Conservation (phyloP, 1,284 basidiomycete genomes). For the Cryptococcus sp. region DNA sequence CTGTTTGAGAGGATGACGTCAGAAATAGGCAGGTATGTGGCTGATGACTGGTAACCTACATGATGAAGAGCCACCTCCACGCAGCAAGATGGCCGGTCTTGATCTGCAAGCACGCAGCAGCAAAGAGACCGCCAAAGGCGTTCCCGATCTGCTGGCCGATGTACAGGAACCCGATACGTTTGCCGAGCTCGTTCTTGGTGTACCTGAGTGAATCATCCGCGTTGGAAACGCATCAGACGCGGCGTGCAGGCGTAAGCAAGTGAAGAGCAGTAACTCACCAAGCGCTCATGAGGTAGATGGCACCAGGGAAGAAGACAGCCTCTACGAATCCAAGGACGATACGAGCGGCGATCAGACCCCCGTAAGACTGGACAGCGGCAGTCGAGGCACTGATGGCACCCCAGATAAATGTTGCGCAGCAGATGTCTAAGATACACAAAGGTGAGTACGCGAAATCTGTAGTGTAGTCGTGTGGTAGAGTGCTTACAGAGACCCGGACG, state of each 20-base stretch:
- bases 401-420: conserved; percentile 37
- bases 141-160: conserved; percentile 43
- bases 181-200: conserved; percentile 35
- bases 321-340: conserved; percentile 34
- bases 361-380: conserved; percentile 36
- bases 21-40: neutral
- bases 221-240: neutral
- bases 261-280: conserved; percentile 20
- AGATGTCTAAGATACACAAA: conserved; percentile 24
- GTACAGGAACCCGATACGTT: conserved; percentile 34
- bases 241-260: neutral
- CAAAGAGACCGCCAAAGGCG: conserved; percentile 42
- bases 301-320: conserved; percentile 42
- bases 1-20: too few relatives aligned
- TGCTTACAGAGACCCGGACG: conserved; percentile 34
- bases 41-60: conserved; percentile 7
- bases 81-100: conserved; percentile 28
- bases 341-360: conserved; percentile 24
- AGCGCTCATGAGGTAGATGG: conserved; percentile 34
- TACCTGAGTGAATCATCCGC: conserved; percentile 15
- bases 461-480: conserved; percentile 13
- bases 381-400: conserved; percentile 37
- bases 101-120: conserved; percentile 35
- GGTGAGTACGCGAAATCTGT: neutral
- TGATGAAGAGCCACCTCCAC: conserved; percentile 40